Conservation (phyloP, 352 stramenopile genomes). For the Phytopythium delawarense region DNA sequence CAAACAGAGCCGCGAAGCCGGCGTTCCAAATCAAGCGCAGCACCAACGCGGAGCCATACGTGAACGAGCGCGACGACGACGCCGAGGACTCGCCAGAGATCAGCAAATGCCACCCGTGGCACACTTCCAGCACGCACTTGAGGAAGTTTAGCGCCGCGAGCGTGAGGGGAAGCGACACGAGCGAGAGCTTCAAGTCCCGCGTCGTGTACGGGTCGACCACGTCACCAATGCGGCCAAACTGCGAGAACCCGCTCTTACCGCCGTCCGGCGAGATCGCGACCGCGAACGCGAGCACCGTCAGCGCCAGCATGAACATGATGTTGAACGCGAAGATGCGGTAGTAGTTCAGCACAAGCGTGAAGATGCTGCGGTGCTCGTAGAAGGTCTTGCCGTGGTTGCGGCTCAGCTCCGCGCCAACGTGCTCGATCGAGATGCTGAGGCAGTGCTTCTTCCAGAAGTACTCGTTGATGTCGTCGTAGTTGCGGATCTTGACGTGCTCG, state of each 20-base stretch:
- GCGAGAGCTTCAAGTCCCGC: conserved; percentile 47
- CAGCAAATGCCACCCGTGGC: conserved; percentile 63
- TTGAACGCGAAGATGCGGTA: conserved; percentile 86
- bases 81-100: conserved; percentile 38
- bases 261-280: conserved; percentile 56
- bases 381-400: conserved; percentile 74
- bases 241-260: conserved; percentile 43
- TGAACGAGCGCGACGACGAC: conserved; percentile 50
- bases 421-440: conserved; percentile 41
- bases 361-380: conserved; percentile 69
- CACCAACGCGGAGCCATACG: conserved; percentile 49
- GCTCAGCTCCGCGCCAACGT: conserved; percentile 44
- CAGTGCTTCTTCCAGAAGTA: conserved; percentile 77
- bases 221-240: conserved; percentile 51
- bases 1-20: conserved; percentile 53
- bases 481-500: conserved; percentile 74
- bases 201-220: conserved; percentile 51
- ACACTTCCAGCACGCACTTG: conserved; percentile 64
- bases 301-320: conserved; percentile 58
- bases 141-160: conserved; percentile 43
- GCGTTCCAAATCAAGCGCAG: conserved; percentile 58
- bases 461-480: conserved; percentile 83
- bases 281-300: conserved; percentile 50
- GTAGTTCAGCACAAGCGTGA: conserved; percentile 73
- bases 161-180: conserved; percentile 47